Conservation (phyloP, 2,329 filamentous ascomycete genomes). For the Pyricularia sp. region DNA sequence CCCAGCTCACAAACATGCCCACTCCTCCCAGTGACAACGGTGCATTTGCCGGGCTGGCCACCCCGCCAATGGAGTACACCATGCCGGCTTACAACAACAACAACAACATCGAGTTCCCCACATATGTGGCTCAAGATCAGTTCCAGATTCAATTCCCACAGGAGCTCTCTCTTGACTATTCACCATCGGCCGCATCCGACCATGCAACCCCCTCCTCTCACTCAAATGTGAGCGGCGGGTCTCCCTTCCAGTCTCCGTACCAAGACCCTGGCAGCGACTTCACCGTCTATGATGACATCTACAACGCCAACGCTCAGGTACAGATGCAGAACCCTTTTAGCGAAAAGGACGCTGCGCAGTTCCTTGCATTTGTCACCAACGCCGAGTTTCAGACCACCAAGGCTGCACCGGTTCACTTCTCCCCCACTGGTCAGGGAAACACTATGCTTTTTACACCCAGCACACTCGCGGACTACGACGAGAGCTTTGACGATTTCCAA, state of each 20-base stretch:
- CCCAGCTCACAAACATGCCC: conserved; percentile 50
- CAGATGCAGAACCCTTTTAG: conserved; percentile 31
- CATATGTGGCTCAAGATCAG: conserved; percentile 36
- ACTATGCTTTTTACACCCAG: conserved; percentile 61
- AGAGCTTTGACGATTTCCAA: conserved; percentile 50
- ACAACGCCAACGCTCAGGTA: conserved; percentile 46
- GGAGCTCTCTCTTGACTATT: conserved; percentile 28
- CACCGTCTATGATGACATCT: conserved; percentile 53
- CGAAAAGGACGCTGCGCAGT: conserved; percentile 33
- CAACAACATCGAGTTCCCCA: conserved; percentile 34
- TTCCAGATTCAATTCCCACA: conserved; percentile 29
- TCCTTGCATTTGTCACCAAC: conserved; percentile 25
- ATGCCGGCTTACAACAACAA: conserved; percentile 19
- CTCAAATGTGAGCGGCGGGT: conserved; percentile 35
- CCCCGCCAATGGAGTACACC: conserved; percentile 39
- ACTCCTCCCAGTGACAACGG: conserved; percentile 52
- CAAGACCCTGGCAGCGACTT: conserved; percentile 52
- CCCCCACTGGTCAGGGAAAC: conserved; percentile 58
- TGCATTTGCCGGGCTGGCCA: conserved; percentile 35
- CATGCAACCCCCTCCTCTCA: conserved; percentile 40
- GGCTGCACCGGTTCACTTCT: conserved; percentile 44
- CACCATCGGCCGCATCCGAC: conserved; percentile 34
- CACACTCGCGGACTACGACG: conserved; percentile 52
- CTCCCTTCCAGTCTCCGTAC: conserved; percentile 34
- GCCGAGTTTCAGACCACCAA: conserved; percentile 29